Conservation (phyloP, 768 basidiomycete genomes). For the Leccinellum albellum region DNA sequence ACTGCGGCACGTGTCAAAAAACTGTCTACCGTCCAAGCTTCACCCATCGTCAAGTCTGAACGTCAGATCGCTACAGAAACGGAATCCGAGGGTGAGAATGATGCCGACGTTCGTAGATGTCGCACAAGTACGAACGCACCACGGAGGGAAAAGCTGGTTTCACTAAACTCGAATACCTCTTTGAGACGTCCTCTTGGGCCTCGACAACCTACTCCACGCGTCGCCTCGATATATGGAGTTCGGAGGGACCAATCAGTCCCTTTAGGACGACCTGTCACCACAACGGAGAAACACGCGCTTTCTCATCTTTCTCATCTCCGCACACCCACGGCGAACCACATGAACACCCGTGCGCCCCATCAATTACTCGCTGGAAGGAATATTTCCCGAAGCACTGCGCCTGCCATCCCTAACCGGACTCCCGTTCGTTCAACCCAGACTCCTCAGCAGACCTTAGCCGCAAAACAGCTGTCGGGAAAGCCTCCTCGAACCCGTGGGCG, state of each 20-base stretch:
- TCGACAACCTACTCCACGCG: conserved; percentile 16
- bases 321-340: conserved; percentile 5
- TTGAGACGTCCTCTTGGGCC: conserved; percentile 21
- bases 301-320: neutral
- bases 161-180: conserved; percentile 23
- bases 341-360: conserved; percentile 7
- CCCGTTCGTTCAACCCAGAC: conserved; percentile 15
- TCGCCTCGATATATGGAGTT: neutral
- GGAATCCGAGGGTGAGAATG: neutral
- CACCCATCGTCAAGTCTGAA: conserved; percentile 19
- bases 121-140: neutral
- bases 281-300: conserved; percentile 4
- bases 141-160: conserved; percentile 14
- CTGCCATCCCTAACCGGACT: conserved; percentile 22
- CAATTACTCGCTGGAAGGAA: neutral
- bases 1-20: conserved; percentile 17
- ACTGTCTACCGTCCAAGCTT: conserved; percentile 30
- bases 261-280: neutral
- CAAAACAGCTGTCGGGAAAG: conserved; percentile 27
- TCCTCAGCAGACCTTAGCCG: conserved; percentile 2
- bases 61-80: conserved; percentile 10
- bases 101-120: neutral
- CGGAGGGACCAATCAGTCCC: conserved; percentile 2
- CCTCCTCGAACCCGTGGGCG: conserved; percentile 26
- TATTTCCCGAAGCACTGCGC: conserved; percentile 7